These are phyloP conservation scores for Radiomyces spectabilis DNA, from an alignment of 192 early-diverging fungal species.

Conservation along the genomic window DNA sequence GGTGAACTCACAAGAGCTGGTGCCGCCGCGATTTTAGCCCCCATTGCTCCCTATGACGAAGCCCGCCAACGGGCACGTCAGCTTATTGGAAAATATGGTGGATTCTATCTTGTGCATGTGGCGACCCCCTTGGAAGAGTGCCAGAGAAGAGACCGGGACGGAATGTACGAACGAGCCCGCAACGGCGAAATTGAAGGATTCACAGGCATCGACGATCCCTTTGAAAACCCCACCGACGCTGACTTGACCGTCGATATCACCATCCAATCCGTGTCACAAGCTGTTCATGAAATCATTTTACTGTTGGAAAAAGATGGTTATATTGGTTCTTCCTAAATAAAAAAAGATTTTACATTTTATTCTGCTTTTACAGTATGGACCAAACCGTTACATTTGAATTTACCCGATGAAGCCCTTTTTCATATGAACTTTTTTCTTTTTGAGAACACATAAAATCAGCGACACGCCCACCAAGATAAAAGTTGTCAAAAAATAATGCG, in stretches of 20 bases:
- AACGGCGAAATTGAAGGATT: slow-evolving; percentile 85
- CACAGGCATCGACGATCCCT: slow-evolving; percentile 90
- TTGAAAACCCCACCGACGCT: slow-evolving; percentile 71
- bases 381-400: too few relatives aligned
- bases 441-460: too few relatives aligned
- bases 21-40: slow-evolving; percentile 87
- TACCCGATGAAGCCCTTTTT: too few relatives aligned
- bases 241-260: slow-evolving; percentile 70
- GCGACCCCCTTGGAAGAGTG: slow-evolving; percentile 84
- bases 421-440: too few relatives aligned
- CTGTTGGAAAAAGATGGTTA: slow-evolving; percentile 82
- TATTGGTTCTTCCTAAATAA: slow-evolving; percentile 62
- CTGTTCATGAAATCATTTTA: slow-evolving; percentile 90
- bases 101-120: slow-evolving; percentile 90
- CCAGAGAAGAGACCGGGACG: slow-evolving; percentile 73
- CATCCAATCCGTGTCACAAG: slow-evolving; percentile 71
- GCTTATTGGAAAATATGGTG: slow-evolving; percentile 62
- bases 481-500: too few relatives aligned
- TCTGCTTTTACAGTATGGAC: too few relatives aligned
- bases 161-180: slow-evolving; percentile 79
- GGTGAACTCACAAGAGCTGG: slow-evolving; percentile 86
- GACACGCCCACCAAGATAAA: too few relatives aligned
- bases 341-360: too few relatives aligned
- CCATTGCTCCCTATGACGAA: slow-evolving; percentile 79
- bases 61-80: slow-evolving; percentile 65